Conservation (phyloP, 1,284 basidiomycete species). For the Ustilago tritici region DNA sequence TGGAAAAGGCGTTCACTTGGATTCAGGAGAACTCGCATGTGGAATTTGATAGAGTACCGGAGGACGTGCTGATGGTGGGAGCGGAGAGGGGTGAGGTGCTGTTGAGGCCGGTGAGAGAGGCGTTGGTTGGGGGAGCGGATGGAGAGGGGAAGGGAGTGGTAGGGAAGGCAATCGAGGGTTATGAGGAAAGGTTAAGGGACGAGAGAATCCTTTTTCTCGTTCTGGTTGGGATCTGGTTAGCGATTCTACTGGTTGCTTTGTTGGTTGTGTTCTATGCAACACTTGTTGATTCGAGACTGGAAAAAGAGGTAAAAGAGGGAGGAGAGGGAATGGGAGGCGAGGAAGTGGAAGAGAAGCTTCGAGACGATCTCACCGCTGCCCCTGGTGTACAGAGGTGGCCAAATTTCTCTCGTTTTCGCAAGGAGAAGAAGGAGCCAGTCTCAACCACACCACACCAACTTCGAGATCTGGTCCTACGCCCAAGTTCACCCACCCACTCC, state of each 20-base stretch:
- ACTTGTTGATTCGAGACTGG: constrained; percentile 9
- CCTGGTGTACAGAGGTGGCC: not conserved
- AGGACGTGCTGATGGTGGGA: constrained; percentile 81
- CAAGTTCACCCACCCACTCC: constrained; percentile 6
- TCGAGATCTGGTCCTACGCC: not conserved
- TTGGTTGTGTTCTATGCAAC: constrained; percentile 73
- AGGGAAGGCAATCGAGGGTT: constrained; percentile 75
- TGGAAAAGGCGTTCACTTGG: constrained; percentile 91
- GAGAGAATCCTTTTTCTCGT: constrained; percentile 85
- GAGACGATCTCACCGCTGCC: not conserved
- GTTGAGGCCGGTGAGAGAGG: constrained; percentile 36
- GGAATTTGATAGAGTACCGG: constrained; percentile 80
- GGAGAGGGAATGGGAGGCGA: not conserved
- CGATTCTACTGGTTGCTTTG: constrained; percentile 81
- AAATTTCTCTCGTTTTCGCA: not conserved
- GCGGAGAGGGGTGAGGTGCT: constrained; percentile 79
- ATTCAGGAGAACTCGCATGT: constrained; percentile 86
- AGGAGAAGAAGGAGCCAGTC: not conserved
- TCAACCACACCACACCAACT: not conserved
- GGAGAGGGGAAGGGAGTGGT: constrained; percentile 77
- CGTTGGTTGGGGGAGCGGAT: constrained; percentile 50
- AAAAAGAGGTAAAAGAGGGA: not conserved
- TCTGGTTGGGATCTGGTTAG: constrained; percentile 82
- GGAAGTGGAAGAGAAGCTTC: constrained; percentile 15
- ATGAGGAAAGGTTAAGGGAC: constrained; percentile 76